Evolutionary conservation across 371 early-diverging fungal genomes (phyloP).

Genomic region (Choanephora cucurbitarum): DNA sequence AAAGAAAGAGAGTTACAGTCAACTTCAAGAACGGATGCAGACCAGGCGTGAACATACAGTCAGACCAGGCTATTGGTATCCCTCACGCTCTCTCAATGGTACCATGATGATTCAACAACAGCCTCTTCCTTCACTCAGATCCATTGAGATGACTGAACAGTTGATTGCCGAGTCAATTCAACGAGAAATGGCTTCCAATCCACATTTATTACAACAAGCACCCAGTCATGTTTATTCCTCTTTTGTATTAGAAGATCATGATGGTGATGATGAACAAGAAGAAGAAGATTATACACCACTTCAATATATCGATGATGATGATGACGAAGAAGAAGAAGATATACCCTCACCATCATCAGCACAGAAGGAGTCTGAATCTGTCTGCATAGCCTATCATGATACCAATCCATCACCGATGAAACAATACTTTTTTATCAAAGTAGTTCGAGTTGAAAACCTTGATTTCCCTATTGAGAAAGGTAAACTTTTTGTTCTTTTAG

Average conservation of each 20-base stretch:
- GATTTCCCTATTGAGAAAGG: slow-evolving; percentile 38
- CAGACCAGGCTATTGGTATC: slow-evolving; percentile 25
- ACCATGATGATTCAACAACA: slow-evolving; percentile 1
- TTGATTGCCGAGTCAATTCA: slow-evolving; percentile 17
- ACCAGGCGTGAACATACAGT: slow-evolving; percentile 8
- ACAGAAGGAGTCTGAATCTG: neutral
- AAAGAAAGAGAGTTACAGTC: slow-evolving; percentile 19
- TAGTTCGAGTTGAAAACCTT: slow-evolving; percentile 24
- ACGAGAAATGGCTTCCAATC: slow-evolving; percentile 16
- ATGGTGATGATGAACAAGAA: slow-evolving; percentile 3
- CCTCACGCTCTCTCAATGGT: neutral
- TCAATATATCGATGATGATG: slow-evolving; percentile 1
- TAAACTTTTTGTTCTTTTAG: too few relatives aligned
- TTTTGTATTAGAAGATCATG: neutral
- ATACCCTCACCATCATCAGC: too few relatives aligned
- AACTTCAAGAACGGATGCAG: slow-evolving; percentile 12
- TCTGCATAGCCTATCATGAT: slow-evolving; percentile 6
- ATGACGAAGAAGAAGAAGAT: slow-evolving; percentile 2
- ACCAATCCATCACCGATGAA: neutral
- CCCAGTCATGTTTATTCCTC: neutral
- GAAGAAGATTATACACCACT: slow-evolving; percentile 11
- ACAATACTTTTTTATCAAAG: slow-evolving; percentile 9
- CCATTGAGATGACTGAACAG: slow-evolving; percentile 20
- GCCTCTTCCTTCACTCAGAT: neutral
- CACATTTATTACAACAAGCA: slow-evolving; percentile 2